Base-by-base conservation (phyloP, 352 stramenopile species). In the Globisporangium emineosum region DNA sequence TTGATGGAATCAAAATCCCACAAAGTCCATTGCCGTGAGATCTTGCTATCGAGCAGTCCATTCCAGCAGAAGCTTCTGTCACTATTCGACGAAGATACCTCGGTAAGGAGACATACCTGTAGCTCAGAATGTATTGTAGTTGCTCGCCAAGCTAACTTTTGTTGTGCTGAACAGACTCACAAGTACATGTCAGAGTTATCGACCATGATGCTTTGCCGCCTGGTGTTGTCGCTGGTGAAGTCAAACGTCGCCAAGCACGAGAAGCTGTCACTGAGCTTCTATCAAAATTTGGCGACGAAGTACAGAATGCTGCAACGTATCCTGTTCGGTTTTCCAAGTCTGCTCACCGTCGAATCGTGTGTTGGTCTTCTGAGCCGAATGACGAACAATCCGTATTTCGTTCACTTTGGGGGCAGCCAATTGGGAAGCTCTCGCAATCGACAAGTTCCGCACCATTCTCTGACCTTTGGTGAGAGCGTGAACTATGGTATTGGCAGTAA, bases 241-340 rank as follows among this genome's bases (percentile, higher is more conserved):
- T 77, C 72, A 2, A 84, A 89, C 55, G 69, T 73, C 2, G 72
- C 87, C n/a, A 86, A 87, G 37, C 83, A 92, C 57, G 71, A 76
- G 27, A 74, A 87, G 54, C 60, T 89, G 8, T 86, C 80, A 5
- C 76, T 90, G 51, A 72, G 67, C 17, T 73, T 94, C 15, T 88
- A 91, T 45, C 81, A 92, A 58, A 77, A 85, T 13, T 49, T 94
- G 29, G 81, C 78, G 8, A 88, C 79, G 19, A 91, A 90, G 54
- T 88, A 84, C 29, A 73, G 81, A 10, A 92, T 92, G 83, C 65
- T 94, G 43, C 74, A 89, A 49, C 83, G 85, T 33, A 89, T 94
- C 56, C 65, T 94, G 5, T 94, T 91, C 32, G 77, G 81, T 0
- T 94, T 91, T 64, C 83, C 85, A 17, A 77, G 70, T 25, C 73